A percentile compares a stretch with the other conserved stretches of the same genome.
These are phyloP conservation scores for Boletellus sp. DNA, from an alignment of 768 basidiomycete genomes.

Conservation along the genomic window DNA sequence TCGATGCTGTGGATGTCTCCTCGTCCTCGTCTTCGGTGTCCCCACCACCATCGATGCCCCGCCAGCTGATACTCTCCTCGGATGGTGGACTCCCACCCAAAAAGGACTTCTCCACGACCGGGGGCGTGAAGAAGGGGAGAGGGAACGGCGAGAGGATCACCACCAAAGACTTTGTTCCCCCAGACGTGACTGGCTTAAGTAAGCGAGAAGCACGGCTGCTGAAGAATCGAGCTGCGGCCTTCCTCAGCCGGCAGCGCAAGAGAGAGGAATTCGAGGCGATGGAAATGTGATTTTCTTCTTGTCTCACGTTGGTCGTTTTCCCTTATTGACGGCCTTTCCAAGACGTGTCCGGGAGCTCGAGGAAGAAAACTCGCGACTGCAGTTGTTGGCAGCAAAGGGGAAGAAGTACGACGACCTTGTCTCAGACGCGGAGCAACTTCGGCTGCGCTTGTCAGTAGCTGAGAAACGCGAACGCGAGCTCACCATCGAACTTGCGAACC, in stretches of 20 bases:
- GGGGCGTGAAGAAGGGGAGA: constrained; percentile 45
- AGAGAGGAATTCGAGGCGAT: constrained; percentile 89
- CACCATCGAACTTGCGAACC: constrained; percentile 53
- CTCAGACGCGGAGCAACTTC: constrained; percentile 65
- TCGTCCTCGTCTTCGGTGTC: constrained; percentile 35
- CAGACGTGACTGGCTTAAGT: constrained; percentile 82
- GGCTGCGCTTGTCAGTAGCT: constrained; percentile 58
- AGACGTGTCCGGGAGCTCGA: constrained; percentile 84
- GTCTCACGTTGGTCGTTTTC: constrained; percentile 3
- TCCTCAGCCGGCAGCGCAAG: constrained; percentile 87
- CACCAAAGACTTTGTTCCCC: constrained; percentile 83
- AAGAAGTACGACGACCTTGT: constrained; percentile 39
- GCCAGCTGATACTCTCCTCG: constrained; percentile 35
- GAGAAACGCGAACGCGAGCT: constrained; percentile 67
- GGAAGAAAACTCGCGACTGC: constrained; percentile 75
- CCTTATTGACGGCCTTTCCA: constrained; percentile 21
- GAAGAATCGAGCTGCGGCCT: constrained; percentile 90
- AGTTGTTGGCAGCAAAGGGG: constrained; percentile 51
- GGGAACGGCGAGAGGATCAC: constrained; percentile 45
- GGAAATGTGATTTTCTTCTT: constrained; percentile 67
- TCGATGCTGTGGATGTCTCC: constrained; percentile 29
- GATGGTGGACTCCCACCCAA: constrained; percentile 27
- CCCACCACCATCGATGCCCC: constrained; percentile 28
- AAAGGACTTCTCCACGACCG: constrained; percentile 45
- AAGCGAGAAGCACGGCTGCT: constrained; percentile 90